Base-by-base conservation (phyloP, 2,329 filamentous ascomycete species). In the Aspergillus clavatus region DNA sequence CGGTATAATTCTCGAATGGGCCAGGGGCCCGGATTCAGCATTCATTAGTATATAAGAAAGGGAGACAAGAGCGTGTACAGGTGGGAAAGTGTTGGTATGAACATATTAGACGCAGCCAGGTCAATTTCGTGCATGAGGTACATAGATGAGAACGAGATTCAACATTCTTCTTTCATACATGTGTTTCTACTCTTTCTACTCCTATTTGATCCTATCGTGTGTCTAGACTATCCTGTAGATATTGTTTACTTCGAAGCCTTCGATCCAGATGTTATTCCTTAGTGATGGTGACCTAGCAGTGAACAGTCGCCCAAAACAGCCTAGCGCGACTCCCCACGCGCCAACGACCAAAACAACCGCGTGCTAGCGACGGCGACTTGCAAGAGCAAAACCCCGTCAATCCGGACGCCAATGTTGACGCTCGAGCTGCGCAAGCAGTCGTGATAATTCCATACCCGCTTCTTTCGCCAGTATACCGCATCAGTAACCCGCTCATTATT, bases 261-360 rank as follows among this genome's bases (percentile, higher is more conserved):
- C n/a, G n/a, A n/a, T n/a, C n/a, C n/a, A n/a, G n/a, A n/a, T n/a
- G n/a, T n/a, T n/a, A n/a, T n/a, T n/a, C n/a, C n/a, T n/a, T n/a
- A n/a, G n/a, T n/a, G n/a, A n/a, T n/a, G n/a, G n/a, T n/a, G n/a
- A n/a, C n/a, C n/a, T n/a, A n/a, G n/a, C n/a, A n/a, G n/a, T n/a
- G n/a, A n/a, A n/a, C n/a, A n/a, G n/a, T n/a, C n/a, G n/a, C 61
- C 62, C 33, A 56, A 66, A 66, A 24, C 11, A 52, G 61, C 46
- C 55, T 67, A 66, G 64, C 56, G 62, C 43, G 42, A 33, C 52
- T 55, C 60, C 38, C 61, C 64, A 65, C 64, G 62, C 64, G 62
- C 60, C 57, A 62, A 24, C 59, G 56, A 66, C 63, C 64, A 66
- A 67, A 67, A 66, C 62, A 67, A 67, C 61, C 61, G 63, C 63